A percentile compares a stretch with the other conserved stretches of the same genome.
phyloP scores from a whole-genome alignment of 768 basidiomycete genomes.

The Trametes cubensis region DNA sequence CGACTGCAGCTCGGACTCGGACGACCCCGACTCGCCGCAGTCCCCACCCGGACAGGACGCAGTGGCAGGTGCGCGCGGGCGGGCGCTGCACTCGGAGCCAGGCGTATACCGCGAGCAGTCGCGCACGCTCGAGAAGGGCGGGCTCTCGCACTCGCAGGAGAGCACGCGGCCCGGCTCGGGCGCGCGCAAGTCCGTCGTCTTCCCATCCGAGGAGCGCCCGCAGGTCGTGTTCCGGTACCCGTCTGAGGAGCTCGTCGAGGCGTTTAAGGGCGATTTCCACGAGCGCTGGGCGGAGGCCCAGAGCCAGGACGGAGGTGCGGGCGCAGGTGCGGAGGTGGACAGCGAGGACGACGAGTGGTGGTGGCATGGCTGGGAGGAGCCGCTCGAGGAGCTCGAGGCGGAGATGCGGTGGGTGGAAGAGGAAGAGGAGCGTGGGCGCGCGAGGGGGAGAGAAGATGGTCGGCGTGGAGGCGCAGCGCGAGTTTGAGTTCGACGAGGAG shows the following conservation, averaged over 20 bases:
- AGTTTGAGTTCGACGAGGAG: slow-evolving; percentile 1
- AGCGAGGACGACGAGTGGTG: slow-evolving; percentile 24
- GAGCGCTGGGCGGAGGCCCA: slow-evolving; percentile 9
- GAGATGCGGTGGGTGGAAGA: slow-evolving; percentile 1
- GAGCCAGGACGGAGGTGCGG: slow-evolving; percentile 10
- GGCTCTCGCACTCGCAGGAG: background rate
- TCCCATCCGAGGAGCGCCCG: slow-evolving; percentile 22
- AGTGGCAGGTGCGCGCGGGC: slow-evolving; percentile 10
- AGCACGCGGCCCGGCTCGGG: slow-evolving; percentile 1
- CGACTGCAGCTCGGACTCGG: slow-evolving; percentile 18
- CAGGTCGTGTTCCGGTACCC: slow-evolving; percentile 32
- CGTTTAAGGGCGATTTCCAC: slow-evolving; percentile 12
- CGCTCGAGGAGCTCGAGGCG: slow-evolving; percentile 10
- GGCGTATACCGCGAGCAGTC: slow-evolving; percentile 11
- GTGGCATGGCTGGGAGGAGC: slow-evolving; percentile 32
- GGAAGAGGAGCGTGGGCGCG: slow-evolving; percentile 1
- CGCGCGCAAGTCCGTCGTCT: slow-evolving; percentile 28
- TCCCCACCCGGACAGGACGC: slow-evolving; percentile 1
- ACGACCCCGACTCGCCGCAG: slow-evolving; percentile 17
- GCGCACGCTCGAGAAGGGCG: slow-evolving; percentile 18
- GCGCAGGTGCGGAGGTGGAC: slow-evolving; percentile 10
- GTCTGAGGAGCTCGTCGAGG: slow-evolving; percentile 21
- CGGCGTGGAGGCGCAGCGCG: background rate
- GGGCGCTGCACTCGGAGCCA: slow-evolving; percentile 10
- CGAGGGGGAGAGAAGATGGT: background rate